Base-by-base conservation (phyloP, 2,329 filamentous ascomycete species). In the Stagonosporopsis rhizophila region DNA sequence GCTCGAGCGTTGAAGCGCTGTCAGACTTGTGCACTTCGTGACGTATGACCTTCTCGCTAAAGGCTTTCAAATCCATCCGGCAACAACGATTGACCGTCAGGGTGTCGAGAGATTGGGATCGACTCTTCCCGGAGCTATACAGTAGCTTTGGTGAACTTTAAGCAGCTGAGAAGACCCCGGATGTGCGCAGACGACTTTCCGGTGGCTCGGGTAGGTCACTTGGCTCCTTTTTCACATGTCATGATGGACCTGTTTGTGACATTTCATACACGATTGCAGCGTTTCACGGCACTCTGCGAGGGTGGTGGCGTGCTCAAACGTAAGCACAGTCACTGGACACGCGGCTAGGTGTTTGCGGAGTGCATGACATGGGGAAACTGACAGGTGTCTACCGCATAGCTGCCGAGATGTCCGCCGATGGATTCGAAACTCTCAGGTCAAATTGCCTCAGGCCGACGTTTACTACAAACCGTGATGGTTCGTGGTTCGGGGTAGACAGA, bases 391-490 rank as follows among this genome's bases (percentile, higher is more conserved):
- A 32, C 27, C 30, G 39, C 55, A 52, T 41, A 35, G 38, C 52
- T 50, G 51, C 53, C 46, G 40, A 51, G 47, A 51, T 42, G 41
- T 37, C 28, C 27, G 53, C 42, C 46, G 47, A 46, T 17, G 28
- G 28, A 51, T 25, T 30, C 53, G 46, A 56, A 56, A 56, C 47
- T 30, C 17, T 51, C 23, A 46, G 37, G 41, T 41, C 22, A 27
- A 42, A 20, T 6, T 54, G 45, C 56, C 44, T 47, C 55, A 58
- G 52, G 52, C 44, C 7, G n/a, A 27, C 25, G n/a, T 6, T 14
- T 20, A 9, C 19, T n/a, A 34, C 37, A 20, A 22, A 32, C 19
- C 27, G 41, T 28, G 28, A 25, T 25, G 23, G 23, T 25, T n/a
- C n/a, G n/a, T 22, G 15, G 19, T 32, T 32, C 30, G 42, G 20